Evolutionary conservation across 148 eudicot genomes (phyloP).

Genomic region (Chenopodium formosanum): DNA sequence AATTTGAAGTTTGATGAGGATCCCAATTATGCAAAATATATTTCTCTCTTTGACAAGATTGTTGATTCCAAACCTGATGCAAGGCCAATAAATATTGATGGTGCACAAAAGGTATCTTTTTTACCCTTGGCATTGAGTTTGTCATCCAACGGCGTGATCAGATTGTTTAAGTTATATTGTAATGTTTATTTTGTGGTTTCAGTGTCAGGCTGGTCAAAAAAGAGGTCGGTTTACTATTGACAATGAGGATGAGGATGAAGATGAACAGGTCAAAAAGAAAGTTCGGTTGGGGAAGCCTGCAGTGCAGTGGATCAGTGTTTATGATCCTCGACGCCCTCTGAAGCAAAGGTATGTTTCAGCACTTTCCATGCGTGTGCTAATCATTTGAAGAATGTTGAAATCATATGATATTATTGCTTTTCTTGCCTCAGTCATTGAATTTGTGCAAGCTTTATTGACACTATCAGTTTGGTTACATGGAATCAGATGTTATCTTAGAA

Average conservation of each 20-base stretch:
- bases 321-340: slow-evolving; percentile 86
- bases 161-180: neutral
- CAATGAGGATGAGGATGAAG: slow-evolving; percentile 69
- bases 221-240: slow-evolving; percentile 53
- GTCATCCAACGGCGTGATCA: neutral
- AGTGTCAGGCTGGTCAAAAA: slow-evolving; percentile 84
- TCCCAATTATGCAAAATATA: slow-evolving; percentile 82
- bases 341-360: slow-evolving; percentile 65
- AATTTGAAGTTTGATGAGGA: slow-evolving; percentile 89
- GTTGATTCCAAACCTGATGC: slow-evolving; percentile 86
- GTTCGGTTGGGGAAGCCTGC: slow-evolving; percentile 85
- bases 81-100: slow-evolving; percentile 92
- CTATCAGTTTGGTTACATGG: neutral
- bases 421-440: neutral
- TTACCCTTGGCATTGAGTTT: neutral
- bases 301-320: slow-evolving; percentile 87
- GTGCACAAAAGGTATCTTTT: slow-evolving; percentile 81
- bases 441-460: neutral
- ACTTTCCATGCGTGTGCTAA: neutral
- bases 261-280: slow-evolving; percentile 82
- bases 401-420: neutral
- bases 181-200: slow-evolving; percentile 38
- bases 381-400: neutral
- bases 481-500: neutral
- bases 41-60: slow-evolving; percentile 83